Evolutionary conservation across 108 stramenopile genomes (phyloP).

Genomic region (Skeletonema marinoi): DNA sequence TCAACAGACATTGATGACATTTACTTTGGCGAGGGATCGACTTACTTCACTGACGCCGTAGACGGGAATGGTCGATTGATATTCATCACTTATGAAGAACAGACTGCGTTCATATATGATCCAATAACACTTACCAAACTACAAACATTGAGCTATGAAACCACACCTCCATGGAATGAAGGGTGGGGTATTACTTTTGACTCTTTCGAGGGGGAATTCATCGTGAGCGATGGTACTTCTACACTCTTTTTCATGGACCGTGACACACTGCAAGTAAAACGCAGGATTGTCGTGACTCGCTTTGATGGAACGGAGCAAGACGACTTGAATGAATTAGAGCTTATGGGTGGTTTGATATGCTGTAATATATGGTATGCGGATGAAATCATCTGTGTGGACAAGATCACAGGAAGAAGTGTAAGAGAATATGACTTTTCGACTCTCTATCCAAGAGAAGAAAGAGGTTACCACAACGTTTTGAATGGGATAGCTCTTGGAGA

Average conservation of each 20-base stretch:
- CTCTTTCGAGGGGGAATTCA: constrained; percentile 56
- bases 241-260: constrained; percentile 80
- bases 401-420: constrained; percentile 65
- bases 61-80: constrained; percentile 49
- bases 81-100: constrained; percentile 71
- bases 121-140: constrained; percentile 53
- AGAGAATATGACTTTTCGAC: constrained; percentile 80
- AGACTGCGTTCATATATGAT: constrained; percentile 78
- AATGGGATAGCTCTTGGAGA: constrained; percentile 85
- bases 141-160: constrained; percentile 52
- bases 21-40: constrained; percentile 83
- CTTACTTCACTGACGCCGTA: constrained; percentile 54
- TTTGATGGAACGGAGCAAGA: constrained; percentile 48
- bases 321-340: constrained; percentile 83
- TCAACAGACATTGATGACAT: constrained; percentile 47
- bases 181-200: constrained; percentile 91
- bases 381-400: constrained; percentile 79
- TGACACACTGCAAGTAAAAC: constrained; percentile 48
- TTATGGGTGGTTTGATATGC: constrained; percentile 69
- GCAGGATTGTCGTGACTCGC: constrained; percentile 56
- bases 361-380: constrained; percentile 88
- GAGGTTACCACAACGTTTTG: constrained; percentile 66
- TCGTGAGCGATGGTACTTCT: constrained; percentile 82
- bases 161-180: constrained; percentile 58
- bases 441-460: constrained; percentile 58